phyloP scores from a whole-genome alignment of 2,329 filamentous ascomycete genomes.

The Leptoxyphium fumago region DNA sequence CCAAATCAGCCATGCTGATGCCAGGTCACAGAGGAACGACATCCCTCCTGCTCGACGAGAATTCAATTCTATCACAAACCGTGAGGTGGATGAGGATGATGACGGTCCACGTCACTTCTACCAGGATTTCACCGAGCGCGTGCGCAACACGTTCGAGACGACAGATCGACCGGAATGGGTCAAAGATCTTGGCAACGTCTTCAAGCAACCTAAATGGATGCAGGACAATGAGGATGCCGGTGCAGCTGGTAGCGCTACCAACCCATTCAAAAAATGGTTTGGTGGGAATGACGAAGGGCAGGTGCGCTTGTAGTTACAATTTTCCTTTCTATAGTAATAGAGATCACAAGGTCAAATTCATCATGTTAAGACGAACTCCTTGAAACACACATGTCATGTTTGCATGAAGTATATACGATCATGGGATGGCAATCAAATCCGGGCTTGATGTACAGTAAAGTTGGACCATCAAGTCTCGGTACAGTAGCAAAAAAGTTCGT shows the following conservation, averaged over 20 bases:
- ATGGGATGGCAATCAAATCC: too few species aligned
- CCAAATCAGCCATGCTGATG: neutral
- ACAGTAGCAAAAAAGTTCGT: too few species aligned
- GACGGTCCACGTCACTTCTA: conserved; percentile 55
- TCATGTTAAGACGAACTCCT: too few species aligned
- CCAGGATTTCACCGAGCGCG: conserved; percentile 64
- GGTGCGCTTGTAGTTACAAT: conserved; percentile 1
- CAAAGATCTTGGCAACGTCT: conserved; percentile 49
- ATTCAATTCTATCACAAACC: conserved; percentile 18
- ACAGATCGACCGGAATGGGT: conserved; percentile 74
- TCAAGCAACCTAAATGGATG: conserved; percentile 75
- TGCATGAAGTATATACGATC: too few species aligned
- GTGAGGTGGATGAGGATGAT: conserved; percentile 44
- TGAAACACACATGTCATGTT: too few species aligned
- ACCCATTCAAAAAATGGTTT: conserved; percentile 1
- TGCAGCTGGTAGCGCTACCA: conserved; percentile 2
- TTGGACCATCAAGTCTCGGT: too few species aligned
- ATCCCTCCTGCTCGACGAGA: conserved; percentile 10
- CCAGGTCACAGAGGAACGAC: neutral
- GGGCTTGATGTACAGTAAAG: too few species aligned
- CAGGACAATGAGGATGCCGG: conserved; percentile 31
- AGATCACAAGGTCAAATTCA: neutral
- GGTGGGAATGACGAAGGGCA: conserved; percentile 1
- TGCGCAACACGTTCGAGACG: conserved; percentile 84
- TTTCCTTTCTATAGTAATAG: neutral